These are phyloP conservation scores for Trichoderma sp. DNA, from an alignment of 2,329 filamentous ascomycete genomes.

Conservation along the genomic window DNA sequence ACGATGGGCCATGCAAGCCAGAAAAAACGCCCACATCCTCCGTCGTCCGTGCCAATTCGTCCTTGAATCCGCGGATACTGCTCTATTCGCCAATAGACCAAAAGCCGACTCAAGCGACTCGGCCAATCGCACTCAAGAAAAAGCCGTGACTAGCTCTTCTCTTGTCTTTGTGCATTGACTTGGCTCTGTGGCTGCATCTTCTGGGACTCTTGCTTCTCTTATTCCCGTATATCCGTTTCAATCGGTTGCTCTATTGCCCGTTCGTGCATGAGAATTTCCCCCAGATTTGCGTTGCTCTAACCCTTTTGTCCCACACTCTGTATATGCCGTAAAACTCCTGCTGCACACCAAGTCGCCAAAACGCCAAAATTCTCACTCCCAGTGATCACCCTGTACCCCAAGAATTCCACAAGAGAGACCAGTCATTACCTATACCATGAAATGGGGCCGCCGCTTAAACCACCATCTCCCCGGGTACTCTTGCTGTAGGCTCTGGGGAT, in stretches of 20 bases:
- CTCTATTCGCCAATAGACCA: neutral
- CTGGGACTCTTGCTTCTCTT: neutral
- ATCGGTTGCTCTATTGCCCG: neutral
- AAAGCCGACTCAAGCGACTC: neutral
- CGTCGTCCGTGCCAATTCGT: neutral
- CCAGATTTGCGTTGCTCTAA: neutral
- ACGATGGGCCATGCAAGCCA: constrained; percentile 10
- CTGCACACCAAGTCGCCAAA: neutral
- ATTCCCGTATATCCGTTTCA: neutral
- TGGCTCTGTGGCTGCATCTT: neutral
- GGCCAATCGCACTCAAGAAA: neutral
- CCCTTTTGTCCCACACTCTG: neutral
- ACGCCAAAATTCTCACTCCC: neutral
- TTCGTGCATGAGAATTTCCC: neutral
- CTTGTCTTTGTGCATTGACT: neutral
- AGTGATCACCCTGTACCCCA: neutral
- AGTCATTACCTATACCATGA: neutral
- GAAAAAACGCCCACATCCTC: neutral
- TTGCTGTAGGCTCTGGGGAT: constrained; percentile 43
- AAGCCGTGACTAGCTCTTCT: neutral
- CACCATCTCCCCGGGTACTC: constrained; percentile 38
- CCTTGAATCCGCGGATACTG: neutral
- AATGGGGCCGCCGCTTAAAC: constrained; percentile 16
- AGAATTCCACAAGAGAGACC: neutral
- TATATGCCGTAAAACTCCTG: neutral